A percentile compares a stretch with the other conserved stretches of the same genome.
These are phyloP conservation scores for Otatea glauca DNA, from an alignment of 176 grass and related monocot genomes.

Conservation along the genomic window DNA sequence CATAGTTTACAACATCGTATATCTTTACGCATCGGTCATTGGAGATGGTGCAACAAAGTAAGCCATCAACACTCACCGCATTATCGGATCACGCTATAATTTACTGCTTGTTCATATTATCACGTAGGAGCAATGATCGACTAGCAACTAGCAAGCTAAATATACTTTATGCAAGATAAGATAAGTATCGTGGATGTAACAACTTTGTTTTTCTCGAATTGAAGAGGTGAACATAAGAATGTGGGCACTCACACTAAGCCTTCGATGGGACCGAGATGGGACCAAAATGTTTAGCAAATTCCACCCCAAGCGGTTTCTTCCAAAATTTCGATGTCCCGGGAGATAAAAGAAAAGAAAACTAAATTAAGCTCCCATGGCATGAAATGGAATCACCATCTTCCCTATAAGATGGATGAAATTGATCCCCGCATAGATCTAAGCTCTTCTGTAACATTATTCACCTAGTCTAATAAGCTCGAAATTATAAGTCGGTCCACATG, in stretches of 20 bases:
- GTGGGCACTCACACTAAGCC: slow-evolving; percentile 79
- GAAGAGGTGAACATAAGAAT: slow-evolving; percentile 22
- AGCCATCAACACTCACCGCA: slow-evolving; percentile 86
- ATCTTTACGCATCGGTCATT: slow-evolving; percentile 79
- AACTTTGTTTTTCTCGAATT: neutral
- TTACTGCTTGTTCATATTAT: slow-evolving; percentile 32
- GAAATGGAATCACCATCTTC: neutral
- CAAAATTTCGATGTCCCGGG: slow-evolving; percentile 88
- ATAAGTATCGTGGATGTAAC: neutral
- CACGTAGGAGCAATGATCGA: neutral
- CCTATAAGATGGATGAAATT: neutral
- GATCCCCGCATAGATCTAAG: slow-evolving; percentile 20
- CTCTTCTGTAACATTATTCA: neutral
- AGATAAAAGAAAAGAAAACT: neutral
- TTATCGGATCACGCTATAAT: slow-evolving; percentile 65
- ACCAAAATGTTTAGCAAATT: slow-evolving; percentile 99
- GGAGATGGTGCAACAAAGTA: slow-evolving; percentile 93
- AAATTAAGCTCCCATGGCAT: neutral
- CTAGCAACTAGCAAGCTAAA: slow-evolving; percentile 27
- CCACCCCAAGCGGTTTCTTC: slow-evolving; percentile 82
- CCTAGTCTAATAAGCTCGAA: neutral
- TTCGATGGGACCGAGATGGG: slow-evolving; percentile 96
- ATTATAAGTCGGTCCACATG: neutral
- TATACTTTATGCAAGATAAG: neutral
- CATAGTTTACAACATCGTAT: slow-evolving; percentile 98